phyloP scores from a whole-genome alignment of 257 asterid genomes.

The Linderniella brevidens region DNA sequence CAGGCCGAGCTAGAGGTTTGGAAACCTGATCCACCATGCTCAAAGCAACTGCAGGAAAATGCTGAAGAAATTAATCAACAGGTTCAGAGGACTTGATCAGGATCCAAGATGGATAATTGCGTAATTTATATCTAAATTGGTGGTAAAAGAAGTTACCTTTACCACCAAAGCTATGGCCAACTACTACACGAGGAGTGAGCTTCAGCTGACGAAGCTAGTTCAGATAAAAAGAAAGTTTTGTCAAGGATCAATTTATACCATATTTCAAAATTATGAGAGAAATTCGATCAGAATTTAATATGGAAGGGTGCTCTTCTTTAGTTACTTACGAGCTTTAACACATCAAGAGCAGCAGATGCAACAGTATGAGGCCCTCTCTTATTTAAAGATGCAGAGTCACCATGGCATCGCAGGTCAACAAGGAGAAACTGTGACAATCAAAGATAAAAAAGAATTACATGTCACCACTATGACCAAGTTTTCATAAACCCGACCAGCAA shows the following conservation, averaged over 20 bases:
- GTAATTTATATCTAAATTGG: too few species aligned
- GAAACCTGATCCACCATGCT: conserved; percentile 97
- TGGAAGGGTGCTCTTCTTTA: conserved; percentile 8
- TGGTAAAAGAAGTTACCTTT: conserved; percentile 41
- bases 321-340: conserved; percentile 71
- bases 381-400: conserved; percentile 75
- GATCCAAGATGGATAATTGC: too few species aligned
- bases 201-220: conserved; percentile 69
- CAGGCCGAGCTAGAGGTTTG: conserved; percentile 96
- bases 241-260: not conserved
- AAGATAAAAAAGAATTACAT: conserved; percentile 13
- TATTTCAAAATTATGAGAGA: too few species aligned
- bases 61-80: conserved; percentile 8
- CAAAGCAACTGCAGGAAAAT: conserved; percentile 57
- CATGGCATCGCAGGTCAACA: conserved; percentile 96
- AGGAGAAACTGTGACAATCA: conserved; percentile 74
- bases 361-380: conserved; percentile 79
- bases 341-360: conserved; percentile 90
- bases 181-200: conserved; percentile 82
- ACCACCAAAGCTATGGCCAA: conserved; percentile 99
- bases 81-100: not conserved
- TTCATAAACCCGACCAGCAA: not conserved
- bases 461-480: not conserved
- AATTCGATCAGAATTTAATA: too few species aligned
- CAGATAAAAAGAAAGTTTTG: conserved; percentile 6